Conservation (phyloP, 371 early-diverging fungal genomes). For the Ecytonucleospora hepatopenaei region DNA sequence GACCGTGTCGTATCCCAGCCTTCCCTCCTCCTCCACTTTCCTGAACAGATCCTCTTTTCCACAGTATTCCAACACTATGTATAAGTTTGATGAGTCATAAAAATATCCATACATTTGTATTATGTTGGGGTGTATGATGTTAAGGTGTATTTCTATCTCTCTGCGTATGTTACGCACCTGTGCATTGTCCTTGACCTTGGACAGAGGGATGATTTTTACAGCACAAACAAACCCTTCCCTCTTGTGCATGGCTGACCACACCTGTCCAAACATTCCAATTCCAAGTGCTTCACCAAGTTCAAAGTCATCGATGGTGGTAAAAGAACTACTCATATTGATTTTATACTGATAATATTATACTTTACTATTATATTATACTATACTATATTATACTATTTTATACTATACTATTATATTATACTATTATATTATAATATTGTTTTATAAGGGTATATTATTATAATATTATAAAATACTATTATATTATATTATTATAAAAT, state of each 20-base stretch:
- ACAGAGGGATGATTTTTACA: conserved; percentile 75
- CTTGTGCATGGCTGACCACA: conserved; percentile 80
- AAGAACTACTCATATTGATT: background rate
- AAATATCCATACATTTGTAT: conserved; percentile 86
- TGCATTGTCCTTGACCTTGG: conserved; percentile 63
- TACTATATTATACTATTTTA: too few species aligned
- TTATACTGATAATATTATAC: too few species aligned
- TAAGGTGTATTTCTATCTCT: conserved; percentile 89
- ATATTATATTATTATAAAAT: too few species aligned
- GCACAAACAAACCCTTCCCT: conserved; percentile 70
- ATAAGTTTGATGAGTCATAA: conserved; percentile 75
- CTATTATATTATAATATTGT: too few species aligned
- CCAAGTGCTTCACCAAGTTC: conserved; percentile 81
- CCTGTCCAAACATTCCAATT: conserved; percentile 87
- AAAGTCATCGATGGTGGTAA: conserved; percentile 69
- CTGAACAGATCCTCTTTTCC: conserved; percentile 70
- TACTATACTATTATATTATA: too few species aligned
- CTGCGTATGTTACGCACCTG: conserved; percentile 73
- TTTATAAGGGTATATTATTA: too few species aligned
- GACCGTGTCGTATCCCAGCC: conserved; percentile 65
- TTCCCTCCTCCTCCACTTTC: conserved; percentile 54
- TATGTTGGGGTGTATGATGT: conserved; percentile 77
- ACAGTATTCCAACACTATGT: conserved; percentile 85
- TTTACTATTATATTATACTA: too few species aligned
- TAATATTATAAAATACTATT: too few species aligned